Evolutionary conservation across 768 basidiomycete species (phyloP), one percentile per base, ranked within the genome.

Genomic region (Calocybe cyanea): DNA sequence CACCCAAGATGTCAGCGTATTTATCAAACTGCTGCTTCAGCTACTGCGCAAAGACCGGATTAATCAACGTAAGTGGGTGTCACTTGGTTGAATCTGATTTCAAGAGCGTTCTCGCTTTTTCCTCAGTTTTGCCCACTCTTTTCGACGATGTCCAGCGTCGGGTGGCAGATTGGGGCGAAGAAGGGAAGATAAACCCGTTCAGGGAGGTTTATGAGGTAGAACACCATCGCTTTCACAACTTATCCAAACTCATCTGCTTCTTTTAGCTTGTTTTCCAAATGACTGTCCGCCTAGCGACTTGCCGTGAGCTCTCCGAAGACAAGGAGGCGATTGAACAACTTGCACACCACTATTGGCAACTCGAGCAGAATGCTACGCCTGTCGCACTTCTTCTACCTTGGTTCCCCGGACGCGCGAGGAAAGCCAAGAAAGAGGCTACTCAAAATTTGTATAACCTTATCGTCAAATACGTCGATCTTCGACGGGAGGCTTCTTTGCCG

Each of bases 361-460:
- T 54, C 14, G 53, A 57, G 36, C 49, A 54, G 34, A 48, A 40
- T 15, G 39, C 51, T 15, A 50, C 51, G 10, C 51, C 51, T 10
- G 15, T 47, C 6, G 43, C 54, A 6, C 38, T 60, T 4, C 49
- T 61, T 15, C 43, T 61, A 9, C 61, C 61, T 15, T 61, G 61
- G 61, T 53, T 63, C 25, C 60, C 58, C 3, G 43, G 45, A 21
- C 24, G 31, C 3, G 56, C 57, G 0, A 55, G 46, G 43, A 54
- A 41, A 25, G 48, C 44, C 7, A 48, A 54, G 35, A 25, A 51
- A 23, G 30, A 49, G n/a, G 53, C 60, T 2, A 56, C 57, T 10
- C 50, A 30, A 18, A 38, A 49, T 6, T 34, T 60, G 36, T 58
- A 42, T 35, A 45, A 32, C 11, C 42, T 51, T 25, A 28, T 60